These are phyloP conservation scores for Wickerhamiella galacta DNA, from an alignment of 805 yeast genomes.

Conservation along the genomic window DNA sequence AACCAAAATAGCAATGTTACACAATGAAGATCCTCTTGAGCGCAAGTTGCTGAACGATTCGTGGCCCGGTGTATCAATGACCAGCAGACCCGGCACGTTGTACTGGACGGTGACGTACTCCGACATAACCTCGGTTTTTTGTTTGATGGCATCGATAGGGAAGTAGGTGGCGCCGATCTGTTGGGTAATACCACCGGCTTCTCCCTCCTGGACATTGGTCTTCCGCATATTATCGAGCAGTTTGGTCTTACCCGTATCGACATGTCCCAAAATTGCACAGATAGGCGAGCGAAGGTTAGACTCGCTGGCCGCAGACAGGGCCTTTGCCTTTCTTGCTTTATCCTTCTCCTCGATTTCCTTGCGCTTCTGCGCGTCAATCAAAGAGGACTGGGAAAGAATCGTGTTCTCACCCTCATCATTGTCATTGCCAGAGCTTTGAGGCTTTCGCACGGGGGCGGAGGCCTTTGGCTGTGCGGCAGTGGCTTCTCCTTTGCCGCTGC, in stretches of 20 bases:
- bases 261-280: slow-evolving; percentile 98
- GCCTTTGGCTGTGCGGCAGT: slow-evolving; percentile 7
- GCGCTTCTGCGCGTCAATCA: slow-evolving; percentile 22
- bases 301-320: slow-evolving; percentile 23
- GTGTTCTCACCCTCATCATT: slow-evolving; percentile 18
- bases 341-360: slow-evolving; percentile 27
- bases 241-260: slow-evolving; percentile 98
- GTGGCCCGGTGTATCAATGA: slow-evolving; percentile 99
- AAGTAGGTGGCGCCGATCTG: slow-evolving; percentile 99
- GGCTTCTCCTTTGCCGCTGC: slow-evolving; percentile 6
- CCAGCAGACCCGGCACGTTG: slow-evolving; percentile 92
- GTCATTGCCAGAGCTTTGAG: slow-evolving; percentile 6
- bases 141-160: slow-evolving; percentile 87
- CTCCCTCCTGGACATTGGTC: slow-evolving; percentile 99
- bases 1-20: slow-evolving; percentile 97
- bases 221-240: slow-evolving; percentile 93
- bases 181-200: slow-evolving; percentile 99
- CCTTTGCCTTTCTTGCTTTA: slow-evolving; percentile 23
- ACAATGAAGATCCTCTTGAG: slow-evolving; percentile 95
- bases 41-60: slow-evolving; percentile 96
- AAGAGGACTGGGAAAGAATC: slow-evolving; percentile 10
- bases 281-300: slow-evolving; percentile 89
- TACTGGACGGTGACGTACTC: slow-evolving; percentile 60
- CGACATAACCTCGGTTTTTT: slow-evolving; percentile 84
- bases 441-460: slow-evolving; percentile 14